A percentile compares a stretch with the other conserved stretches of the same genome.
phyloP scores from a whole-genome alignment of 192 early-diverging fungal species.

The Entrophospora sp. region DNA sequence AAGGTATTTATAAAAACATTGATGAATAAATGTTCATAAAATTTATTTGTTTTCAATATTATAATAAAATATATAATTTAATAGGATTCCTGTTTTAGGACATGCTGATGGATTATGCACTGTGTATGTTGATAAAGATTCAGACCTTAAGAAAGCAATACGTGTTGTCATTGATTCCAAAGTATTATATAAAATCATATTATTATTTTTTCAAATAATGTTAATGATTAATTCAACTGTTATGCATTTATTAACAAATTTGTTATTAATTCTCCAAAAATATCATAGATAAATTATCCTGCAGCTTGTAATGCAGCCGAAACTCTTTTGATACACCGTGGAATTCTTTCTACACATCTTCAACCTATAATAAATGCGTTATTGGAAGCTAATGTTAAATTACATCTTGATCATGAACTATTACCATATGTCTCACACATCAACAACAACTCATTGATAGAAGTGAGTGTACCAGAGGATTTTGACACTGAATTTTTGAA shows the following conservation, averaged over 20 bases:
- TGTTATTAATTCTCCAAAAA: background rate
- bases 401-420: conserved; percentile 52
- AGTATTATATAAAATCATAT: conserved; percentile 13
- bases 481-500: conserved; percentile 91
- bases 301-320: conserved; percentile 96
- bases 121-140: conserved; percentile 75
- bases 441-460: conserved; percentile 22
- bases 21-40: background rate
- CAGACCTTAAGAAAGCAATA: conserved; percentile 69
- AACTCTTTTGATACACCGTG: conserved; percentile 77
- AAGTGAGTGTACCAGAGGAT: conserved; percentile 46
- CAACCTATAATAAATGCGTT: conserved; percentile 50
- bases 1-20: conserved; percentile 35
- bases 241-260: no score
- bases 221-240: no score
- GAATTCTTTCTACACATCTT: conserved; percentile 30
- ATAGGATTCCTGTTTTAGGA: conserved; percentile 96
- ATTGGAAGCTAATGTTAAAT: conserved; percentile 46
- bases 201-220: no score
- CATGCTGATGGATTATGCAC: conserved; percentile 98
- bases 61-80: background rate
- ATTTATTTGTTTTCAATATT: background rate
- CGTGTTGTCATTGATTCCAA: conserved; percentile 88
- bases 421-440: conserved; percentile 20
- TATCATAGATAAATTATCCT: conserved; percentile 66